Conservation (phyloP, 768 basidiomycete species). For the Peribolospora kevripleyi region DNA sequence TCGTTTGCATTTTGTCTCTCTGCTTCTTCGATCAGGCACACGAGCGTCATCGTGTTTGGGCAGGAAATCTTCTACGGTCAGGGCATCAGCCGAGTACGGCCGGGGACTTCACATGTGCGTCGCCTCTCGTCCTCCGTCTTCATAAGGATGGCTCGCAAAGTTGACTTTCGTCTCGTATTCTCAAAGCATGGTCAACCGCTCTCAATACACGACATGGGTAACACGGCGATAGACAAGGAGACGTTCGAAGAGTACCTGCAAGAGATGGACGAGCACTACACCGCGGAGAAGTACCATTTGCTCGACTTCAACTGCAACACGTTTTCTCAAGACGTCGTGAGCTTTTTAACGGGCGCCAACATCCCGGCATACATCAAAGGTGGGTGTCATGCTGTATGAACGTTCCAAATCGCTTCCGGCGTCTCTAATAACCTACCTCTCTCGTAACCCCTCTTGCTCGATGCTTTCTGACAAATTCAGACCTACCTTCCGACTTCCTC, state of each 20-base stretch:
- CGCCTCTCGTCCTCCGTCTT: not conserved
- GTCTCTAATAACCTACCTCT: no score
- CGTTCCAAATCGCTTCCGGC: no score
- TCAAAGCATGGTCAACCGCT: not conserved
- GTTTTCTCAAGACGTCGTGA: slow-evolving; percentile 68
- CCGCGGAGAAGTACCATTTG: slow-evolving; percentile 45
- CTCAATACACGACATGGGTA: slow-evolving; percentile 43
- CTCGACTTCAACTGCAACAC: slow-evolving; percentile 87
- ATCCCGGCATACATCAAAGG: slow-evolving; percentile 67
- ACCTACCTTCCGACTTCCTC: slow-evolving; percentile 50
- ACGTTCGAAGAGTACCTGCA: slow-evolving; percentile 64
- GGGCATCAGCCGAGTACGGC: slow-evolving; percentile 45
- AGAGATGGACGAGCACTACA: slow-evolving; percentile 55
- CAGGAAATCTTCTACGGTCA: slow-evolving; percentile 78
- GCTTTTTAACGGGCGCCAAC: slow-evolving; percentile 58
- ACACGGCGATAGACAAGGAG: slow-evolving; percentile 53
- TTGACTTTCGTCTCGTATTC: not conserved
- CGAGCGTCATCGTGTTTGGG: slow-evolving; percentile 64
- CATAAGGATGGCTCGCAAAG: not conserved
- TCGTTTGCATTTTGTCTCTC: not conserved
- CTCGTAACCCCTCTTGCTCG: no score
- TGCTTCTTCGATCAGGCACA: slow-evolving; percentile 41
- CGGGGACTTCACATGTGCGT: slow-evolving; percentile 62
- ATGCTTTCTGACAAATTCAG: no score
- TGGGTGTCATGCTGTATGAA: slow-evolving; percentile 16